Evolutionary conservation across 2,329 filamentous ascomycete genomes (phyloP).

Genomic region (Colletotrichum musicola): DNA sequence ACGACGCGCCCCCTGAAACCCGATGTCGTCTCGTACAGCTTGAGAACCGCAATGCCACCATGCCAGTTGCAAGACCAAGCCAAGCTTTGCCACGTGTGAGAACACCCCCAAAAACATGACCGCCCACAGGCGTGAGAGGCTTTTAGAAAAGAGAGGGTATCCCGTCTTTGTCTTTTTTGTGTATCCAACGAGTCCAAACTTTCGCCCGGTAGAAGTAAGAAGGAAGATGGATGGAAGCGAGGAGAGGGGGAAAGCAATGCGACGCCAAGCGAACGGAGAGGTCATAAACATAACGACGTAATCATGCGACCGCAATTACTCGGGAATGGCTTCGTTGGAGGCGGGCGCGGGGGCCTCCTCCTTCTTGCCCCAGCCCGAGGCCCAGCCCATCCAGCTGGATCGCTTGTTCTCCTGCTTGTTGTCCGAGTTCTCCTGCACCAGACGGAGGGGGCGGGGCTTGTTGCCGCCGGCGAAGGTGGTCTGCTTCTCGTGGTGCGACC

Average conservation of each 20-base stretch:
- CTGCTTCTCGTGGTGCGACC: constrained; percentile 64
- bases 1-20: constrained; percentile 16
- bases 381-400: constrained; percentile 75
- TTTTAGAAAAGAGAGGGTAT: constrained; percentile 6
- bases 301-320: constrained; percentile 33
- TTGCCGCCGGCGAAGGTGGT: constrained; percentile 73
- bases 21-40: constrained; percentile 23
- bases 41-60: constrained; percentile 22
- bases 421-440: constrained; percentile 83
- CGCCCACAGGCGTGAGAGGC: neutral
- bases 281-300: constrained; percentile 38
- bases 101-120: constrained; percentile 4
- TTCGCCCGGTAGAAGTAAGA: constrained; percentile 9
- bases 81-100: constrained; percentile 10
- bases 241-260: constrained; percentile 13
- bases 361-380: constrained; percentile 62
- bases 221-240: neutral
- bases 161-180: constrained; percentile 22
- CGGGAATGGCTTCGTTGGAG: constrained; percentile 36
- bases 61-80: constrained; percentile 8
- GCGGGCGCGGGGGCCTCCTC: constrained; percentile 53
- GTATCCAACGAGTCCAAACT: constrained; percentile 29
- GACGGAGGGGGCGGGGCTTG: constrained; percentile 85
- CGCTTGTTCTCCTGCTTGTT: constrained; percentile 67
- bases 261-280: constrained; percentile 25